A percentile compares a stretch with the other conserved stretches of the same genome.
These are phyloP conservation scores for Aspergillus unguis DNA, from an alignment of 2,329 filamentous ascomycete genomes.

Conservation along the genomic window DNA sequence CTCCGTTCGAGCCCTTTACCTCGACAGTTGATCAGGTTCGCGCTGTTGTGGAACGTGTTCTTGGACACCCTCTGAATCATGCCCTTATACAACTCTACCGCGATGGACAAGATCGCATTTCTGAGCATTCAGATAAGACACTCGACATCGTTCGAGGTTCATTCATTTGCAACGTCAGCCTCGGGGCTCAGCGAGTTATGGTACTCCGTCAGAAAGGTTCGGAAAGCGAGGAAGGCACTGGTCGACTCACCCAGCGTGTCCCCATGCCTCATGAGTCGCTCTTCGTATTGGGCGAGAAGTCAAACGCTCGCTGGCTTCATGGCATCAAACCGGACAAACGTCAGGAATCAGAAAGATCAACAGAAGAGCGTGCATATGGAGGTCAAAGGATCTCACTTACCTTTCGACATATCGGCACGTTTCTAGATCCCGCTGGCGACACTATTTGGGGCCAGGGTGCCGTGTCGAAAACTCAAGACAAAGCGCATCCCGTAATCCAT, in stretches of 20 bases:
- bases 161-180: slow-evolving; percentile 85
- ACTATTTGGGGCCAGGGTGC: slow-evolving; percentile 93
- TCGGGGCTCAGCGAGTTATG: slow-evolving; percentile 92
- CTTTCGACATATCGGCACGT: slow-evolving; percentile 86
- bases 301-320: slow-evolving; percentile 87
- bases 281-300: slow-evolving; percentile 73
- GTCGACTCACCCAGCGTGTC: slow-evolving; percentile 63
- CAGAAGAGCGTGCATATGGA: slow-evolving; percentile 66
- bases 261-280: slow-evolving; percentile 84
- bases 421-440: slow-evolving; percentile 61
- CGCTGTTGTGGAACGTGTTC: slow-evolving; percentile 62
- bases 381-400: slow-evolving; percentile 87
- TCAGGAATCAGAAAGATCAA: slow-evolving; percentile 61
- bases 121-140: slow-evolving; percentile 95
- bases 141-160: slow-evolving; percentile 79
- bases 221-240: slow-evolving; percentile 27
- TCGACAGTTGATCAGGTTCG: slow-evolving; percentile 68
- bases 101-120: slow-evolving; percentile 84
- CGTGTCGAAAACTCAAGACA: slow-evolving; percentile 59
- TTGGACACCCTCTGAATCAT: slow-evolving; percentile 84
- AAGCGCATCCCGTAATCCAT: slow-evolving; percentile 64
- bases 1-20: slow-evolving; percentile 73
- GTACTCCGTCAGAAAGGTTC: slow-evolving; percentile 68
- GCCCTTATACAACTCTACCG: slow-evolving; percentile 91
- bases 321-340: slow-evolving; percentile 88